phyloP scores from a whole-genome alignment of 2,329 filamentous ascomycete species.

The Niveomyces coronatus region DNA sequence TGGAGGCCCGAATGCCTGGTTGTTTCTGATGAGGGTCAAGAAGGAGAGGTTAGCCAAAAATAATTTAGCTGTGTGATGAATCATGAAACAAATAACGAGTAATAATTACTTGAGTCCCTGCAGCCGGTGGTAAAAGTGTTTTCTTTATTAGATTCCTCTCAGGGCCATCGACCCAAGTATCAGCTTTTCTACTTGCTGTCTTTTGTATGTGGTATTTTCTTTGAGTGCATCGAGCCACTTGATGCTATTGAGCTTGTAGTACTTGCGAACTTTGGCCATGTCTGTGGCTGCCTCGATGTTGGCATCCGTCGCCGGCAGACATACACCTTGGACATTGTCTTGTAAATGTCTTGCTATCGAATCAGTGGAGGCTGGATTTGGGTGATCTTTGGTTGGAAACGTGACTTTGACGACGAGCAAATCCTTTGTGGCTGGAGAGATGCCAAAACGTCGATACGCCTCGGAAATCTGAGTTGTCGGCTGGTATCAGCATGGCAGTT shows the following conservation, averaged over 20 bases:
- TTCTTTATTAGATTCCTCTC: slow-evolving; percentile 25
- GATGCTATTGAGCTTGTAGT: slow-evolving; percentile 71
- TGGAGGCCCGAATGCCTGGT: slow-evolving; percentile 4
- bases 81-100: slow-evolving; percentile 8
- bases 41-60: slow-evolving; percentile 8
- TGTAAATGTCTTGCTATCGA: slow-evolving; percentile 49
- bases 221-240: slow-evolving; percentile 38
- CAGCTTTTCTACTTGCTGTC: slow-evolving; percentile 53
- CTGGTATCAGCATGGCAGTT: background rate
- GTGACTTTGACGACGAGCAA: slow-evolving; percentile 77
- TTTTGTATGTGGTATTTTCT: slow-evolving; percentile 25
- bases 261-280: slow-evolving; percentile 62
- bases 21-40: slow-evolving; percentile 6
- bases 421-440: slow-evolving; percentile 57
- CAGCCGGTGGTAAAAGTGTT: background rate
- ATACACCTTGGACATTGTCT: slow-evolving; percentile 49
- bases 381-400: slow-evolving; percentile 32
- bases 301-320: slow-evolving; percentile 51
- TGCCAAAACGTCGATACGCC: slow-evolving; percentile 80
- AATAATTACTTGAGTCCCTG: slow-evolving; percentile 3
- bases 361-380: slow-evolving; percentile 32
- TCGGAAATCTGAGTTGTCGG: slow-evolving; percentile 66
- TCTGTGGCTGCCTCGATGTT: slow-evolving; percentile 52
- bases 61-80: slow-evolving; percentile 5
- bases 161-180: slow-evolving; percentile 66